These are phyloP conservation scores for Lodderomyces jiufengensis DNA, from an alignment of 1,139 yeast genomes.

Conservation along the genomic window DNA sequence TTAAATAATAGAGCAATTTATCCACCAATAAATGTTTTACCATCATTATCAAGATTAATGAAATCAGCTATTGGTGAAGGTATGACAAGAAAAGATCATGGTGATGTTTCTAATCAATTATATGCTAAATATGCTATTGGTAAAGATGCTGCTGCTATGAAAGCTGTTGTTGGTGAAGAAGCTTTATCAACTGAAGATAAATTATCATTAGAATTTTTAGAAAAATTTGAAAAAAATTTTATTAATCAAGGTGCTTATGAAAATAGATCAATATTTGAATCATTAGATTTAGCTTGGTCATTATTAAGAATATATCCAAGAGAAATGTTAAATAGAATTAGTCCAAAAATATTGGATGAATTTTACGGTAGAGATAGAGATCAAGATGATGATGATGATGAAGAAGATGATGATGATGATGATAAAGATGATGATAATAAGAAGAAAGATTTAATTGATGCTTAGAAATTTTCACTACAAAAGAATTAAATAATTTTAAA, in stretches of 20 bases:
- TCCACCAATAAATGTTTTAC: conserved; percentile 97
- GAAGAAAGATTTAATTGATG: conserved; percentile 48
- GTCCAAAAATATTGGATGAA: conserved; percentile 93
- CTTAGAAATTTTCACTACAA: conserved; percentile 26
- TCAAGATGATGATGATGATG: conserved; percentile 55
- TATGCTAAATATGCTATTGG: conserved; percentile 99
- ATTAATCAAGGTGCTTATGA: conserved; percentile 96
- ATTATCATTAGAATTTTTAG: conserved; percentile 92
- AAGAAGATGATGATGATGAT: conserved; percentile 34
- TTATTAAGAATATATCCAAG: conserved; percentile 97
- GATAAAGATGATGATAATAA: conserved; percentile 27
- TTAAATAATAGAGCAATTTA: conserved; percentile 93
- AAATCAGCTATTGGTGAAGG: conserved; percentile 99
- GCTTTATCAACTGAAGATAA: conserved; percentile 97
- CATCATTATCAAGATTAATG: conserved; percentile 96
- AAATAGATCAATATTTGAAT: conserved; percentile 88
- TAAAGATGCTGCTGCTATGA: conserved; percentile 99
- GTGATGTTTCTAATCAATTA: conserved; percentile 97
- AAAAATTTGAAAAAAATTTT: conserved; percentile 94
- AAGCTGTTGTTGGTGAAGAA: conserved; percentile 99
- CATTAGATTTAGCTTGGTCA: conserved; percentile 97
- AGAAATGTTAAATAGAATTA: conserved; percentile 96
- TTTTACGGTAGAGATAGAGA: conserved; percentile 86
- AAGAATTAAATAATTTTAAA: not conserved
- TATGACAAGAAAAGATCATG: conserved; percentile 99